Base-by-base conservation (phyloP, 2,329 filamentous ascomycete species). In the Raffaelea ambrosiae region DNA sequence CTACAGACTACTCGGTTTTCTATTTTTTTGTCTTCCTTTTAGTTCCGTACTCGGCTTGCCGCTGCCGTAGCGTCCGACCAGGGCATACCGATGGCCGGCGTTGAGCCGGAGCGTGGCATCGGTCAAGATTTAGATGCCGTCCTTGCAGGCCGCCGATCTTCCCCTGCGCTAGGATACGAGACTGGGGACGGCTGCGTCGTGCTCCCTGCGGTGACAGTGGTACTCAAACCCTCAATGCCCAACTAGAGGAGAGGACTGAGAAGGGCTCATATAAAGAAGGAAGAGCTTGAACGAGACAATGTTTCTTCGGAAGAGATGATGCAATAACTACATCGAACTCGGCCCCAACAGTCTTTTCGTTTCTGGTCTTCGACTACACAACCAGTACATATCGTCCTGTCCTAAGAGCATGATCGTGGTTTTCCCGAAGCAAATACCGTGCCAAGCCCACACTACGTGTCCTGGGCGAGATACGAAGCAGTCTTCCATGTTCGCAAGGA, bases 51-150 rank as follows among this genome's bases (percentile, higher is more conserved):
- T 91, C 4, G 86, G 90, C 60, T 94, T 94, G 5, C 88, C 88
- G 2, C 82, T 84, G 1, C 88, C 88, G 64, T 94, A 94, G 7
- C 86, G 75, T 0, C 88, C 88, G 19, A 91, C 71, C 2, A 94
- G 69, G 0, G 86, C 87, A 69, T 94, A 94, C 51, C 85, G 75
- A 41, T 81, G 72, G 0, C 85, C 83, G 44, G 81, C 77, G 54
- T 91, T 86, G 3, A 94, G 66, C 21, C 81, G 77, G 33, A 94
- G 66, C 48, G 81, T 81, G 1, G 84, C 84, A 61, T 84, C 79
- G 10, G 70, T 71, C 3, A 94, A 70, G 5, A 94, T 76, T 61
- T 93, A 87, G n/a, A 73, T 64, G 10, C 73, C 74, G 4, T 72
- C 67, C 11, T 58, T 53, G 40, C 61, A 71, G 33, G 57, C 69